Percentiles rank a stretch among this genome's conserved stretches.
Evolutionary conservation across 2,329 filamentous ascomycete genomes (phyloP).

Genomic region (Thelonectria olida): DNA sequence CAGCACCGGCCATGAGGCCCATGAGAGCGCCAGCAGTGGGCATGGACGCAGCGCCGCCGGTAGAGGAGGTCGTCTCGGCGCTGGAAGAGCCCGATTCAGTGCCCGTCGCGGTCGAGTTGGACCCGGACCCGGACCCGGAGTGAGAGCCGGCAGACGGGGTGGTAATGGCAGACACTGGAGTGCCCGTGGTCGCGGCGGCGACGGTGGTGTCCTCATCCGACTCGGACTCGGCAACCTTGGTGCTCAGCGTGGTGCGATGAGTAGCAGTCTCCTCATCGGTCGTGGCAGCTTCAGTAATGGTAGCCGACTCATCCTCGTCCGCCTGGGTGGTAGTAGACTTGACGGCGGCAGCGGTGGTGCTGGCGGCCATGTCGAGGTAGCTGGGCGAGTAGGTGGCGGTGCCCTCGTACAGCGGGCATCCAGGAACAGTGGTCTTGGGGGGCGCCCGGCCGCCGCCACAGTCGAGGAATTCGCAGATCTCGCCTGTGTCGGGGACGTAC

Average conservation of each 20-base stretch:
- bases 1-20: slow-evolving; percentile 41
- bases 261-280: slow-evolving; percentile 14
- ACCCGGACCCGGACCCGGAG: slow-evolving; percentile 23
- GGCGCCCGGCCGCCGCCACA: slow-evolving; percentile 74
- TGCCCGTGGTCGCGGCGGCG: background rate
- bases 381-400: slow-evolving; percentile 63
- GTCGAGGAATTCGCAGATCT: slow-evolving; percentile 71
- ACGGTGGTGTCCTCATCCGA: slow-evolving; percentile 6
- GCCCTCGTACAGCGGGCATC: slow-evolving; percentile 65
- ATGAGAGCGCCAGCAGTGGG: slow-evolving; percentile 38
- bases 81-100: slow-evolving; percentile 29
- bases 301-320: slow-evolving; percentile 18
- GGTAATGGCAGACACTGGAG: slow-evolving; percentile 18
- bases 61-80: slow-evolving; percentile 27
- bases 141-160: slow-evolving; percentile 23
- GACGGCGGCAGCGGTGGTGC: slow-evolving; percentile 35
- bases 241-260: slow-evolving; percentile 14
- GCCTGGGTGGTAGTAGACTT: background rate
- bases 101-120: slow-evolving; percentile 17
- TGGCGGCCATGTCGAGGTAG: slow-evolving; percentile 50
- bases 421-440: slow-evolving; percentile 70
- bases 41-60: slow-evolving; percentile 35
- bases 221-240: slow-evolving; percentile 9
- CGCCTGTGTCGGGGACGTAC: slow-evolving; percentile 70
- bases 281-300: slow-evolving; percentile 30